A percentile compares a stretch with the other conserved stretches of the same genome.
These are phyloP conservation scores for Xylaria sp. DNA, from an alignment of 2,329 filamentous ascomycete genomes.

Conservation along the genomic window DNA sequence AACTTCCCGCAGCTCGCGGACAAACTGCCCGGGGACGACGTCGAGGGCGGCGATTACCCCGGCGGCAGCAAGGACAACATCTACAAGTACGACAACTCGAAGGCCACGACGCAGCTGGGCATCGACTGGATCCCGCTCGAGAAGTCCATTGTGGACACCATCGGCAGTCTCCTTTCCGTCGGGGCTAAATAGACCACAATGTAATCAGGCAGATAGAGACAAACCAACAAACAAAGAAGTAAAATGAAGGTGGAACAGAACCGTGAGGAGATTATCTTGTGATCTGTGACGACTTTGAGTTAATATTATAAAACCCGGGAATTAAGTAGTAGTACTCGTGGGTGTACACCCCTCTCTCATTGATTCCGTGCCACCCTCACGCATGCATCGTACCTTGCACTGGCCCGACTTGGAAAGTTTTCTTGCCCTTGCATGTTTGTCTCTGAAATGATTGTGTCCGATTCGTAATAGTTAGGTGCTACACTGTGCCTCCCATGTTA, in stretches of 20 bases:
- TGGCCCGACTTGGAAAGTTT: not conserved
- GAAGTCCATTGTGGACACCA: conserved; percentile 70
- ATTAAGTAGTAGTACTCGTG: conserved; percentile 2
- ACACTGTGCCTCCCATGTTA: not conserved
- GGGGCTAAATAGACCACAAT: conserved; percentile 36
- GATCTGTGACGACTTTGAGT: not conserved
- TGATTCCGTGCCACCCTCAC: conserved; percentile 12
- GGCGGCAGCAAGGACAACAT: conserved; percentile 50
- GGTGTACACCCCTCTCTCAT: conserved; percentile 3
- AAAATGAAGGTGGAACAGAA: not conserved
- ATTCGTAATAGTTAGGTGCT: conserved; percentile 4
- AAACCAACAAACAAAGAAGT: conserved; percentile 1
- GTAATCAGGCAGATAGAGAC: not conserved
- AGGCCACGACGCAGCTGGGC: conserved; percentile 68
- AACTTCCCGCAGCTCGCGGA: conserved; percentile 63
- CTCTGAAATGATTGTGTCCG: conserved; percentile 11
- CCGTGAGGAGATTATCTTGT: not conserved
- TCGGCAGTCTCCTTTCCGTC: conserved; percentile 70
- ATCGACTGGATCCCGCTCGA: conserved; percentile 72
- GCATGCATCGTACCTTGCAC: conserved; percentile 12
- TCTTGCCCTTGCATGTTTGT: conserved; percentile 4
- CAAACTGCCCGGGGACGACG: conserved; percentile 58
- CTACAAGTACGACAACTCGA: conserved; percentile 68
- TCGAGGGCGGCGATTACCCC: conserved; percentile 57
- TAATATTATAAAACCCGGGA: not conserved